Conservation (phyloP, 2,329 filamentous ascomycete genomes). For the Trichoderma pleuroti region DNA sequence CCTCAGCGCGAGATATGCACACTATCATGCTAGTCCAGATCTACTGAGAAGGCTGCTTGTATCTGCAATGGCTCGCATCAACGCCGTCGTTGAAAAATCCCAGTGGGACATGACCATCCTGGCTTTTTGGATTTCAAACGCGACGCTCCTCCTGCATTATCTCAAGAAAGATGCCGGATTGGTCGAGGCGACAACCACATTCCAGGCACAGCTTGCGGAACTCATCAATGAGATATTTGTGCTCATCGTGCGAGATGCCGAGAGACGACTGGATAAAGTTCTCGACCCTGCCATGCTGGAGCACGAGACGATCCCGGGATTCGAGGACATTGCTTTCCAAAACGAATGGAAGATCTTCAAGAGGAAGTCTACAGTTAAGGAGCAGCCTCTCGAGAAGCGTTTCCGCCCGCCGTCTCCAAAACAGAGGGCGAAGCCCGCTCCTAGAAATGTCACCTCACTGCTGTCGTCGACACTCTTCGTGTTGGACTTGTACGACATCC, state of each 20-base stretch:
- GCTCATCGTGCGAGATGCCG: slow-evolving; percentile 91
- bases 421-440: slow-evolving; percentile 84
- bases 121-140: slow-evolving; percentile 98
- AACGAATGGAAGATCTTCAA: slow-evolving; percentile 99
- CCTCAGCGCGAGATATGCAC: slow-evolving; percentile 88
- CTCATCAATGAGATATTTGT: slow-evolving; percentile 98
- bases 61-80: slow-evolving; percentile 92
- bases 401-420: slow-evolving; percentile 92
- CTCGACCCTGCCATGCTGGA: slow-evolving; percentile 92
- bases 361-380: slow-evolving; percentile 82
- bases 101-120: slow-evolving; percentile 99
- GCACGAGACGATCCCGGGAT: slow-evolving; percentile 95
- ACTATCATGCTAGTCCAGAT: slow-evolving; percentile 89
- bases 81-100: slow-evolving; percentile 88
- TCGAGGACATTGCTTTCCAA: slow-evolving; percentile 94
- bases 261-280: slow-evolving; percentile 93
- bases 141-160: slow-evolving; percentile 91
- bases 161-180: slow-evolving; percentile 89
- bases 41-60: slow-evolving; percentile 76
- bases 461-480: slow-evolving; percentile 96
- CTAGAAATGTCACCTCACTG: slow-evolving; percentile 91
- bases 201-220: slow-evolving; percentile 89
- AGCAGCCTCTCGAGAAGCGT: slow-evolving; percentile 84
- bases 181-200: slow-evolving; percentile 75
- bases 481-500: slow-evolving; percentile 96